These are phyloP conservation scores for Paraphoma sp. DNA, from an alignment of 2,329 filamentous ascomycete genomes.

Conservation along the genomic window DNA sequence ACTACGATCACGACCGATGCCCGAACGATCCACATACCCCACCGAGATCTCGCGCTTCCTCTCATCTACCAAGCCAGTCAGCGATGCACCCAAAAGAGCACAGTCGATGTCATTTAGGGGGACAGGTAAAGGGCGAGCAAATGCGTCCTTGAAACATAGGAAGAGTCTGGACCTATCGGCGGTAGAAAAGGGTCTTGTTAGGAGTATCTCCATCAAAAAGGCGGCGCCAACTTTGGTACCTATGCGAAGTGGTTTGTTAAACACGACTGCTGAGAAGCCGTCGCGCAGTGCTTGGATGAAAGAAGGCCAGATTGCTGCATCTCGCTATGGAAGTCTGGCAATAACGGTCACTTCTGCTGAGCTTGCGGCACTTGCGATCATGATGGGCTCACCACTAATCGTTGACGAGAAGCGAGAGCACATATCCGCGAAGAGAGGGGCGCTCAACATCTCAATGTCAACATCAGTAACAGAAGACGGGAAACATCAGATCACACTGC, in stretches of 20 bases:
- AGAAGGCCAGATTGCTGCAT: conserved; percentile 28
- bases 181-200: conserved; percentile 20
- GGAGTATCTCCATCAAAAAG: conserved; percentile 23
- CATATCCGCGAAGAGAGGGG: conserved; percentile 21
- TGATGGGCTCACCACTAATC: conserved; percentile 33
- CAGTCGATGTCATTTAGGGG: conserved; percentile 26
- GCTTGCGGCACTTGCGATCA: conserved; percentile 34
- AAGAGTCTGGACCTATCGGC: conserved; percentile 26
- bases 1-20: conserved; percentile 22
- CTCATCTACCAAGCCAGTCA: conserved; percentile 18
- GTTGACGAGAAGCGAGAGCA: conserved; percentile 3
- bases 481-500: conserved; percentile 28
- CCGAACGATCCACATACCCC: conserved; percentile 32
- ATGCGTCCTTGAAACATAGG: conserved; percentile 17
- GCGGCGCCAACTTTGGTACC: conserved; percentile 16
- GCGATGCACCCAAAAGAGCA: conserved; percentile 17
- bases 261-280: conserved; percentile 1
- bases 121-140: conserved; percentile 12
- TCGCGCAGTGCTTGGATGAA: conserved; percentile 29
- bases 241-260: conserved; percentile 15
- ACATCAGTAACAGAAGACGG: conserved; percentile 13
- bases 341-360: conserved; percentile 31
- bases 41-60: conserved; percentile 32
- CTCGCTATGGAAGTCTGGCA: conserved; percentile 16
- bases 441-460: conserved; percentile 35